Percentiles rank a stretch among this genome's conserved stretches.
Evolutionary conservation across 2,329 filamentous ascomycete species (phyloP).

Genomic region (Microdochium nivale): DNA sequence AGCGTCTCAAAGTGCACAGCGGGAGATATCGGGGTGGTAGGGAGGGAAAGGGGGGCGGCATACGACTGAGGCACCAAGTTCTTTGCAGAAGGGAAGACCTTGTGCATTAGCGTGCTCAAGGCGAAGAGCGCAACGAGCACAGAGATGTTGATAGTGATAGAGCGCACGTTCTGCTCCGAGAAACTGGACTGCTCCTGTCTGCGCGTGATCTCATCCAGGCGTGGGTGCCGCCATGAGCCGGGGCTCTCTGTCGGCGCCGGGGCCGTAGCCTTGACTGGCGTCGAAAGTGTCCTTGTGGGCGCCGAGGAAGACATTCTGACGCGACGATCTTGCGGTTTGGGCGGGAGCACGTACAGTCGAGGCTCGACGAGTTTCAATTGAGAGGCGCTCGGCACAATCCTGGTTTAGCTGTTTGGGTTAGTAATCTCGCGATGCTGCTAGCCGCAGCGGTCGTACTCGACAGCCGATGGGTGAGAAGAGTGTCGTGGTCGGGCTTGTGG

Average conservation of each 20-base stretch:
- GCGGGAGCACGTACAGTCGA: constrained; percentile 1
- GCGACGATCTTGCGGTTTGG: background rate
- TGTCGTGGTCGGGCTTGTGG: background rate
- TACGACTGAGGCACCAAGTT: constrained; percentile 5
- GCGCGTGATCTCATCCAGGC: constrained; percentile 75
- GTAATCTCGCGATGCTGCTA: background rate
- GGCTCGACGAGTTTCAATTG: background rate
- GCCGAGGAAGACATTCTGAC: constrained; percentile 21
- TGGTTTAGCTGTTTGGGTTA: background rate
- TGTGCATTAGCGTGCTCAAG: constrained; percentile 9
- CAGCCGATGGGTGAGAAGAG: background rate
- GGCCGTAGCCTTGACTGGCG: constrained; percentile 21
- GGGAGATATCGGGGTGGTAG: no score
- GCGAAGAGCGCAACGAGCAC: constrained; percentile 32
- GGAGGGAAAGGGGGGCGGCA: background rate
- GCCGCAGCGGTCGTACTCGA: background rate
- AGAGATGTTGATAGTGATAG: constrained; percentile 58
- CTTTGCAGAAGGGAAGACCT: constrained; percentile 11
- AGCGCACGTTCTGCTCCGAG: constrained; percentile 64
- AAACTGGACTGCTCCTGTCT: constrained; percentile 75
- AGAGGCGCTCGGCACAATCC: background rate
- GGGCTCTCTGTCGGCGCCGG: constrained; percentile 41
- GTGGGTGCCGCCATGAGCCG: constrained; percentile 86
- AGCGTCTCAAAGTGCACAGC: background rate
- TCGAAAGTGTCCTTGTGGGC: constrained; percentile 29